These are phyloP conservation scores for Monascus ruber DNA, from an alignment of 2,329 filamentous ascomycete genomes.

Conservation along the genomic window DNA sequence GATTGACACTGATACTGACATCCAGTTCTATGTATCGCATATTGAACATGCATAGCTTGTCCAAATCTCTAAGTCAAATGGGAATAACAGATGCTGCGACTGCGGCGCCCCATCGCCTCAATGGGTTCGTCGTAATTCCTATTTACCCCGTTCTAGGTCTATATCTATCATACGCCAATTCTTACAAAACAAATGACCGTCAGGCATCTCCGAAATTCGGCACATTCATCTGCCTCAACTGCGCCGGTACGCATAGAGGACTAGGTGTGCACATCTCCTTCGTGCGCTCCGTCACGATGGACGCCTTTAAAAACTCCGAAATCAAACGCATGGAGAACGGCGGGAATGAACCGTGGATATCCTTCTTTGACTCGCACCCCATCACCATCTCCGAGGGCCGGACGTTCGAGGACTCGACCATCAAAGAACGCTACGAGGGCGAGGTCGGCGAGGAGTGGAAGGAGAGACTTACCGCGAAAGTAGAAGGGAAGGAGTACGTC, in stretches of 20 bases:
- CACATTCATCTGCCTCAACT: slow-evolving; percentile 95
- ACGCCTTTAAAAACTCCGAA: slow-evolving; percentile 88
- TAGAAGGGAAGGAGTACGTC: slow-evolving; percentile 79
- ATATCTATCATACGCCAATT: neutral
- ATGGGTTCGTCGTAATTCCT: slow-evolving; percentile 56
- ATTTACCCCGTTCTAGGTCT: slow-evolving; percentile 1
- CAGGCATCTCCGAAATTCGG: slow-evolving; percentile 85
- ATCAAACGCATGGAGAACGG: slow-evolving; percentile 89
- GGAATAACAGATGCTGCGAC: slow-evolving; percentile 87
- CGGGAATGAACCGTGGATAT: slow-evolving; percentile 77
- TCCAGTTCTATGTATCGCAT: slow-evolving; percentile 1
- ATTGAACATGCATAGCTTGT: slow-evolving; percentile 51
- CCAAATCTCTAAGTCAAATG: slow-evolving; percentile 78
- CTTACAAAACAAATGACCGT: neutral
- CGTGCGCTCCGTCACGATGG: slow-evolving; percentile 95
- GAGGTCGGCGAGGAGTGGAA: slow-evolving; percentile 94
- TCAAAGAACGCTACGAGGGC: slow-evolving; percentile 79
- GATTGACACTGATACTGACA: slow-evolving; percentile 1
- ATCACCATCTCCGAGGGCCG: slow-evolving; percentile 56
- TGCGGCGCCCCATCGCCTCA: slow-evolving; percentile 92
- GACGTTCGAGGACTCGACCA: slow-evolving; percentile 75
- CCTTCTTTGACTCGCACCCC: slow-evolving; percentile 69
- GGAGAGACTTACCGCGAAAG: slow-evolving; percentile 73
- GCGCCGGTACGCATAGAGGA: slow-evolving; percentile 86
- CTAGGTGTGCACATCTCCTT: slow-evolving; percentile 98